Conservation (phyloP, 441 rosid species). For the Syzygium malaccense region DNA sequence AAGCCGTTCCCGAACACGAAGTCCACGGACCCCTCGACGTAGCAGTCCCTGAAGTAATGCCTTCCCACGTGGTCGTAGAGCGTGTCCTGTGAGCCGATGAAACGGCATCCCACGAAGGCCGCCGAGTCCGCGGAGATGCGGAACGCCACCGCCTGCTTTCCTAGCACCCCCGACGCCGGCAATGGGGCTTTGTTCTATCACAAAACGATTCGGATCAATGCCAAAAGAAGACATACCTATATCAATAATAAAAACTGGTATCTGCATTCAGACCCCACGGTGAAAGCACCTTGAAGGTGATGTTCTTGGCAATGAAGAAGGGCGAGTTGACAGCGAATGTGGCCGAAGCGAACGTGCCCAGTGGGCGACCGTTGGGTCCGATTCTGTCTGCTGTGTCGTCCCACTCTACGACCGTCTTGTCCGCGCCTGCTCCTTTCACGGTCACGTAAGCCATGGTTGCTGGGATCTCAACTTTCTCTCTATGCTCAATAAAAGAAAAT, state of each 20-base stretch:
- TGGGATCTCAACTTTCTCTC: slow-evolving; percentile 50
- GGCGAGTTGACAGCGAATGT: slow-evolving; percentile 50
- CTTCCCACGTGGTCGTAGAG: slow-evolving; percentile 43
- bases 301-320: slow-evolving; percentile 43
- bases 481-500: neutral
- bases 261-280: no score
- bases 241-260: no score
- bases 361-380: slow-evolving; percentile 20
- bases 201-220: neutral
- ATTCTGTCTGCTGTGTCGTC: slow-evolving; percentile 32
- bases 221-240: no score
- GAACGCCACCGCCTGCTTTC: slow-evolving; percentile 47
- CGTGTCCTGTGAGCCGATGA: slow-evolving; percentile 41
- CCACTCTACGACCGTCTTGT: slow-evolving; percentile 35
- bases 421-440: slow-evolving; percentile 34
- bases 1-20: slow-evolving; percentile 49
- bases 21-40: slow-evolving; percentile 48
- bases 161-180: slow-evolving; percentile 38
- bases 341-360: slow-evolving; percentile 47
- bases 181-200: slow-evolving; percentile 39
- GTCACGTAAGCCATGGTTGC: slow-evolving; percentile 38
- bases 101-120: slow-evolving; percentile 35
- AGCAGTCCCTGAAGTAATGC: slow-evolving; percentile 42
- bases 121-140: slow-evolving; percentile 50
- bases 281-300: slow-evolving; percentile 34